A percentile compares a stretch with the other conserved stretches of the same genome.
These are phyloP conservation scores for Amaranthus hypochondriacus DNA, from an alignment of 148 eudicot genomes.

Conservation along the genomic window DNA sequence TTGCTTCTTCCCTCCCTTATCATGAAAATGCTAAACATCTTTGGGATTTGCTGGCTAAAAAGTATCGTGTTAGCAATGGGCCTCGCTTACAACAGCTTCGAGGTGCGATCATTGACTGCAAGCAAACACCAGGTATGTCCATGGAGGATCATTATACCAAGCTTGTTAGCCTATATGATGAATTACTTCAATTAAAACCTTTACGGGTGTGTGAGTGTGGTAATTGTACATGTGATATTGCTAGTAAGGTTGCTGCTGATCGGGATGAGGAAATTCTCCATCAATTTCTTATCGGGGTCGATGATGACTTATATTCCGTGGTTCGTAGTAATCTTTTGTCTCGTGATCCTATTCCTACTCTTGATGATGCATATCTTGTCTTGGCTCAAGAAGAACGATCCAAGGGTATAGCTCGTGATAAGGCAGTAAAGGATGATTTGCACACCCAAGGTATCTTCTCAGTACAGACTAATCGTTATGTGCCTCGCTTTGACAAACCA, in stretches of 20 bases:
- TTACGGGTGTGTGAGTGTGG: no score
- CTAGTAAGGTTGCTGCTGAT: background rate
- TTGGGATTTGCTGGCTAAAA: no score
- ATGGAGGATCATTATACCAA: no score
- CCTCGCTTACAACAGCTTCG: no score
- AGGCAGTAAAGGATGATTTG: background rate
- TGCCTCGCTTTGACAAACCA: background rate
- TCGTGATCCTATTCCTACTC: background rate
- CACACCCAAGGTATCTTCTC: background rate
- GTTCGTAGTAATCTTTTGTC: background rate
- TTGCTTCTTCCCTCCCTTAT: no score
- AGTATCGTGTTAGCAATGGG: no score
- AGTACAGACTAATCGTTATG: background rate
- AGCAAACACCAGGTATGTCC: no score
- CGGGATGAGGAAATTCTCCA: background rate
- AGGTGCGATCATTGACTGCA: no score
- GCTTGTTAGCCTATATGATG: no score
- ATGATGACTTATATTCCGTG: background rate
- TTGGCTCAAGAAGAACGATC: background rate
- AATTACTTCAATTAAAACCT: no score
- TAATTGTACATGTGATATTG: background rate
- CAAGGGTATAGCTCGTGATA: background rate
- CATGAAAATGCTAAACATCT: no score
- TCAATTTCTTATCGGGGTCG: background rate
- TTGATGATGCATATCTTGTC: background rate